Conservation (phyloP, 805 yeast genomes). For the Kluyveromyces nonfermentans region DNA sequence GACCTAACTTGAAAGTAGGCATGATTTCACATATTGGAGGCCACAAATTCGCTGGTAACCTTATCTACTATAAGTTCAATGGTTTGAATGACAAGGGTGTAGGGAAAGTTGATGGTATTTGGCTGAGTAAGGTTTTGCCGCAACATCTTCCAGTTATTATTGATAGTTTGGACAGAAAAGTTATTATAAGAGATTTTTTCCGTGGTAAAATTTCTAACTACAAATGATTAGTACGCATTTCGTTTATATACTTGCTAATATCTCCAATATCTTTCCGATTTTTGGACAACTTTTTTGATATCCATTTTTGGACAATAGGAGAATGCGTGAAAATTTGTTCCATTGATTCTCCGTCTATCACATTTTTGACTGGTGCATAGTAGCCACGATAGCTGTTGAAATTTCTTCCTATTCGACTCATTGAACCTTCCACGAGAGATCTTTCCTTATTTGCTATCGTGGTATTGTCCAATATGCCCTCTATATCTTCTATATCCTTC, state of each 20-base stretch:
- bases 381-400: conserved; percentile 63
- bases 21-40: conserved; percentile 75
- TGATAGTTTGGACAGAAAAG: conserved; percentile 41
- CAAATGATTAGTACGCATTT: conserved; percentile 22
- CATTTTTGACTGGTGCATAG: conserved; percentile 67
- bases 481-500: conserved; percentile 14
- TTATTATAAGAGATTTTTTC: conserved; percentile 46
- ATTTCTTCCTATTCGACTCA: conserved; percentile 51
- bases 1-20: conserved; percentile 34
- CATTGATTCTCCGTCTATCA: conserved; percentile 82
- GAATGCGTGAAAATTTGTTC: conserved; percentile 40
- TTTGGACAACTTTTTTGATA: conserved; percentile 27
- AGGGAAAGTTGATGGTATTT: conserved; percentile 31
- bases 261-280: conserved; percentile 2
- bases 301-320: conserved; percentile 13
- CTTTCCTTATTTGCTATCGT: conserved; percentile 1
- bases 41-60: conserved; percentile 78
- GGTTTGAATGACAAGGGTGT: conserved; percentile 18
- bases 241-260: conserved; percentile 15
- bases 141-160: conserved; percentile 58
- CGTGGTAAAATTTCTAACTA: conserved; percentile 34
- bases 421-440: conserved; percentile 19
- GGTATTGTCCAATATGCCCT: conserved; percentile 2
- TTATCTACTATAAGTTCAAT: conserved; percentile 41
- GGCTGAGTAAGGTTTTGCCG: conserved; percentile 76